Conservation (phyloP, 352 stramenopile genomes). For the Phytopythium helicoides region DNA sequence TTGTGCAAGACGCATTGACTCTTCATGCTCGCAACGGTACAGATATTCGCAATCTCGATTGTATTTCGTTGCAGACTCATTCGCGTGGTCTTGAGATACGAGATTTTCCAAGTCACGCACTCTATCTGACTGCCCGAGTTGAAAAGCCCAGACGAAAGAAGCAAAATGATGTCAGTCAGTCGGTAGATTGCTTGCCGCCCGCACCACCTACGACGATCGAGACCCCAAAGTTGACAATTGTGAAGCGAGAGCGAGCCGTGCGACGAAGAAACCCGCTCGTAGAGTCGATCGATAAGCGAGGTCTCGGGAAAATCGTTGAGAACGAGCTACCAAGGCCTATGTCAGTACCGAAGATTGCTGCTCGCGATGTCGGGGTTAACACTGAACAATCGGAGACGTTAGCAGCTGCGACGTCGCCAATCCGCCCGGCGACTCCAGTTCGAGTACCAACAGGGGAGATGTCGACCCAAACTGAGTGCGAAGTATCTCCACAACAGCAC, state of each 20-base stretch:
- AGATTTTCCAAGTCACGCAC: no score
- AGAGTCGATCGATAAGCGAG: slow-evolving; percentile 24
- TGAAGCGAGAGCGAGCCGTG: not conserved
- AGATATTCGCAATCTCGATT: slow-evolving; percentile 12
- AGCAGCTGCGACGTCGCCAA: not conserved
- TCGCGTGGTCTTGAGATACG: not conserved
- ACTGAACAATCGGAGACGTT: no score
- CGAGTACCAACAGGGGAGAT: not conserved
- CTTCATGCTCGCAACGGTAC: slow-evolving; percentile 11
- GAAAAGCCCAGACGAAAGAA: not conserved
- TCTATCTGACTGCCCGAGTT: no score
- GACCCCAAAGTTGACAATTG: not conserved
- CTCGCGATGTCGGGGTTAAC: no score
- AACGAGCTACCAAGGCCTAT: no score
- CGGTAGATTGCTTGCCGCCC: not conserved
- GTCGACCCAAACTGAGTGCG: slow-evolving; percentile 2
- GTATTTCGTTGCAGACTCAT: slow-evolving; percentile 18
- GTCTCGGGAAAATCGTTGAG: no score
- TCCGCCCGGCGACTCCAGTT: not conserved
- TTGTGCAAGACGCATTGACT: slow-evolving; percentile 40
- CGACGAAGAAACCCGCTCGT: slow-evolving; percentile 21
- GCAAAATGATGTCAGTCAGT: not conserved
- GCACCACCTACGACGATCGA: not conserved
- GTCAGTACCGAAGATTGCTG: no score
- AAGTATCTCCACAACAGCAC: not conserved